phyloP scores from a whole-genome alignment of 2,329 filamentous ascomycete genomes.

The Hymenotorrendiella dingleyae region DNA sequence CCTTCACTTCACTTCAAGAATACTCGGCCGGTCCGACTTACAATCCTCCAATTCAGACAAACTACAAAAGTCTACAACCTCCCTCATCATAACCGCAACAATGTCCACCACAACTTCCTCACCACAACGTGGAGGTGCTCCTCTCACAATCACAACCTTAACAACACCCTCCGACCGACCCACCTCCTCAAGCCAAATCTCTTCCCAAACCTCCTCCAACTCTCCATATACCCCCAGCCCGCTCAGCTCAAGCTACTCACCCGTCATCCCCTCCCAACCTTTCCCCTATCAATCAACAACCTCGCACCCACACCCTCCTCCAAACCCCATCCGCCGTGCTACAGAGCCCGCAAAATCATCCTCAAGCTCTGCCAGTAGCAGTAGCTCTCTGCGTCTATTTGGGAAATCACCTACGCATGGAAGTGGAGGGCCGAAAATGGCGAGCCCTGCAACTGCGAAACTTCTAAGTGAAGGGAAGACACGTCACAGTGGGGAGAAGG shows the following conservation, averaged over 20 bases:
- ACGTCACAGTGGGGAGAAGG: slow-evolving; percentile 10
- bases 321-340: not conserved
- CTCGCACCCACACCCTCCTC: not conserved
- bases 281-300: too few relatives aligned
- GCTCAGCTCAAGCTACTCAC: not conserved
- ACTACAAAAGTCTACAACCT: too few relatives aligned
- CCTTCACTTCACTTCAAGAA: too few relatives aligned
- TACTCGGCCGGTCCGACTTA: too few relatives aligned
- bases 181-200: not conserved
- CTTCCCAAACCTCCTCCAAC: not conserved
- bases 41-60: too few relatives aligned
- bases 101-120: not conserved
- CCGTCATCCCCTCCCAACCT: too few relatives aligned
- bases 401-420: not conserved
- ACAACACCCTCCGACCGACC: too few relatives aligned
- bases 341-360: not conserved
- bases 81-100: too few relatives aligned
- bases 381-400: not conserved
- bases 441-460: slow-evolving; percentile 1
- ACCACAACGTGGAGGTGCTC: not conserved
- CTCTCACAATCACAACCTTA: slow-evolving; percentile 6
- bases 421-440: not conserved
- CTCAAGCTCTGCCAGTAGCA: not conserved
- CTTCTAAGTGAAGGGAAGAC: slow-evolving; percentile 3
- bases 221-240: not conserved